Evolutionary conservation across 2,329 filamentous ascomycete genomes (phyloP), one percentile per base, ranked within the genome.

Genomic region (Botrytis paeoniae): DNA sequence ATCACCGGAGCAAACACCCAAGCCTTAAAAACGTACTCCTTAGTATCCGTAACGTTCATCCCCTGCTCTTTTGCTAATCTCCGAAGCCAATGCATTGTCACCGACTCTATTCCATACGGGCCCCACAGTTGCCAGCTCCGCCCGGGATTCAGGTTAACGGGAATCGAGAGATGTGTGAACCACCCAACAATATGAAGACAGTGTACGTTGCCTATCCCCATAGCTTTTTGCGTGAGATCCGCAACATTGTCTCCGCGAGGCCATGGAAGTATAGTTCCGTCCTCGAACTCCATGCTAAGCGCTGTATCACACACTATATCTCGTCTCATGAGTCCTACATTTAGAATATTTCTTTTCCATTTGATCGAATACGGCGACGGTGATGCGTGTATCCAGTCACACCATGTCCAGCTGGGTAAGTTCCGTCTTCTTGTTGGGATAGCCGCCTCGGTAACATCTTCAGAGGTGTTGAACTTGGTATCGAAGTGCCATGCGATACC

Each of bases 281-380:
- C 6, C 25, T 51, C 48, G 5, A 51, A n/a, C 25, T 51, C 48
- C 1, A 51, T 3, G 25, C 25, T n/a, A 8, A 51, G 10, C 22
- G 3, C 3, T 8, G 0, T 3, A 10, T 6, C 10, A n/a, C 6
- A 4, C 22, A 14, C 22, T 12, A 25, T 5, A 25, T 6, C 10
- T 25, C 1, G 1, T 4, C 9, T 0, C 4, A 5, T 25, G 45
- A 0, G 0, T 1, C 22, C 4, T 51, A 0, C 1, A 14, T 0
- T 0, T 14, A n/a, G 12, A 14, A 6, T 6, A 6, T 6, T 14
- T 14, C 4, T 3, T n/a, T 3, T 0, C 22, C 45, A 51, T 51
- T 3, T 0, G 2, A 51, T 51, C 10, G 10, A 0, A 51, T 14
- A 6, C 5, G 6, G 2, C 25, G 48, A 51, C 4, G 48, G 48